Evolutionary conservation across 139 green algal species (phyloP).

Genomic region (Zygnema circumcarinatum): DNA sequence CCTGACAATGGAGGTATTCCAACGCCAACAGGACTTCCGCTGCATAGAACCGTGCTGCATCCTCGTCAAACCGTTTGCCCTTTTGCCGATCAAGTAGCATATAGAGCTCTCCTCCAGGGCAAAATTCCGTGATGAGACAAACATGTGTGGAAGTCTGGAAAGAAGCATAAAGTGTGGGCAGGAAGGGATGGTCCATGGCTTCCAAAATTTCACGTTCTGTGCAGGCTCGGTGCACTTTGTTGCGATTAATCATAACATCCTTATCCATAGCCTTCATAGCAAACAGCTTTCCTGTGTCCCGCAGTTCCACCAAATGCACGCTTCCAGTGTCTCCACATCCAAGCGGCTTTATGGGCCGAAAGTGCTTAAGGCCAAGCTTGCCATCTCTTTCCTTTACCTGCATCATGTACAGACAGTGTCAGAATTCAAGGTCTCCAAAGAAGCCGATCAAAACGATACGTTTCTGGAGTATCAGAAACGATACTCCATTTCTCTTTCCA

Average conservation of each 20-base stretch:
- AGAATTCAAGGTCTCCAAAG: too few species aligned
- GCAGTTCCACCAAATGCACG: constrained; percentile 93
- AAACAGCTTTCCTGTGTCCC: constrained; percentile 45
- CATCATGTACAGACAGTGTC: too few species aligned
- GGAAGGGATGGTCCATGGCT: constrained; percentile 93
- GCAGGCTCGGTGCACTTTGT: constrained; percentile 91
- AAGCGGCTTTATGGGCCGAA: constrained; percentile 86
- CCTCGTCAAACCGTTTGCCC: constrained; percentile 68
- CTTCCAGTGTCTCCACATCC: constrained; percentile 65
- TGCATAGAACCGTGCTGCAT: constrained; percentile 12
- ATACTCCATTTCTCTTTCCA: too few species aligned
- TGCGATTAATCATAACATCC: constrained; percentile 94
- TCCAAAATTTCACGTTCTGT: constrained; percentile 89
- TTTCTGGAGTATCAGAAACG: too few species aligned
- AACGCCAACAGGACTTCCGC: neutral
- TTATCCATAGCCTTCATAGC: constrained; percentile 85
- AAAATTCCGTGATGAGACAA: constrained; percentile 65
- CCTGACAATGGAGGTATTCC: constrained; percentile 64
- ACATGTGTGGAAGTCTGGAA: constrained; percentile 69
- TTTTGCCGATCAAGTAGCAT: constrained; percentile 65
- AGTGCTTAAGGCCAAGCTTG: constrained; percentile 82
- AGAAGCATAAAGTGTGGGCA: constrained; percentile 90
- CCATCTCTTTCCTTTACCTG: constrained; percentile 65
- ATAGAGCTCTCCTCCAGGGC: constrained; percentile 81
- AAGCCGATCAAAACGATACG: too few species aligned